Evolutionary conservation across 108 stramenopile genomes (phyloP).

Genomic region (Pseudonitzschia multiseries): DNA sequence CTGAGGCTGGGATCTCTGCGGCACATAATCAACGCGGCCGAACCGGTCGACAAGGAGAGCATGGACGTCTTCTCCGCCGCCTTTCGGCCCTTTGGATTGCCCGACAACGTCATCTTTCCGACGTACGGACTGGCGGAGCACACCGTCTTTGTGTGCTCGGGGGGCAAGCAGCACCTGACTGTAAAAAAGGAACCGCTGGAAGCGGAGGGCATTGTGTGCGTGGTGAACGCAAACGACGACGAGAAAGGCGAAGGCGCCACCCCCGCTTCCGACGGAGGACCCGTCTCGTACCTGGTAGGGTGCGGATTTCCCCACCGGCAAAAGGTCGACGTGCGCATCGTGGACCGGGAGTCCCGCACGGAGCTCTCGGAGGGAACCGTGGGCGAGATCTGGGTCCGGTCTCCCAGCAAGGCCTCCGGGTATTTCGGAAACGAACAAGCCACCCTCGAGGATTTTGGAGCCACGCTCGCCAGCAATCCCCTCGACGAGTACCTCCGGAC

Average conservation of each 20-base stretch:
- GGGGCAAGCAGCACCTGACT: conserved; percentile 69
- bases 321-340: conserved; percentile 79
- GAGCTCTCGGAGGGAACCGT: conserved; percentile 56
- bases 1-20: conserved; percentile 82
- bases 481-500: conserved; percentile 77
- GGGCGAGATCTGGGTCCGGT: conserved; percentile 95
- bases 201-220: conserved; percentile 55
- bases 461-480: conserved; percentile 26
- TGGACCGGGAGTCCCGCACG: conserved; percentile 54
- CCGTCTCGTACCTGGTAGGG: conserved; percentile 57
- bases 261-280: not conserved
- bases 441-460: conserved; percentile 73
- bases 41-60: conserved; percentile 83
- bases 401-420: conserved; percentile 84
- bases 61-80: conserved; percentile 76
- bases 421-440: conserved; percentile 55
- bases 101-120: conserved; percentile 71
- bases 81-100: conserved; percentile 79
- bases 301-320: conserved; percentile 80
- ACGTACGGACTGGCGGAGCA: conserved; percentile 99
- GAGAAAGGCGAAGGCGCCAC: conserved; percentile 1
- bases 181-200: conserved; percentile 71
- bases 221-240: no score
- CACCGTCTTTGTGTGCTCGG: conserved; percentile 94
- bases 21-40: conserved; percentile 97